Percentiles rank a stretch among this genome's conserved stretches.
These are phyloP conservation scores for Tricholoma terreum DNA, from an alignment of 768 basidiomycete species.

Conservation along the genomic window DNA sequence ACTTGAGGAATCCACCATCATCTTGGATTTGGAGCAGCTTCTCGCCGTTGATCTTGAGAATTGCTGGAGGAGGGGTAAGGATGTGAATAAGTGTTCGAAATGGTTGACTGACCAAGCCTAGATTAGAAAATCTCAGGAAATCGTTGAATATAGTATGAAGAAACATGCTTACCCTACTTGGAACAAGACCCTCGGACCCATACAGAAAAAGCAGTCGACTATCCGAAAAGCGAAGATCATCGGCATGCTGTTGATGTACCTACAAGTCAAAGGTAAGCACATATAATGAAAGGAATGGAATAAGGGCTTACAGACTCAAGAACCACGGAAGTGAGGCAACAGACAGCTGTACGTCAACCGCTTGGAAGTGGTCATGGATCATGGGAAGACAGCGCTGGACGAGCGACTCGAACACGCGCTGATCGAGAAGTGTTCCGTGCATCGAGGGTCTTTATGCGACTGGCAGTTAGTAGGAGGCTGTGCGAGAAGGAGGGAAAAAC, in stretches of 20 bases:
- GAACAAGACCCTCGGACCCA: slow-evolving; percentile 98
- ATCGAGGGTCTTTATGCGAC: slow-evolving; percentile 75
- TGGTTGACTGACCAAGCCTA: slow-evolving; percentile 53
- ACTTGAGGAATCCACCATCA: slow-evolving; percentile 97
- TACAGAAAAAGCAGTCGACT: slow-evolving; percentile 96
- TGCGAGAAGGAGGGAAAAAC: slow-evolving; percentile 18
- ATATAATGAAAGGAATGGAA: not conserved
- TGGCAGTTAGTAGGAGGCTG: no score
- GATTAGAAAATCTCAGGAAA: slow-evolving; percentile 7
- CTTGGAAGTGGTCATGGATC: slow-evolving; percentile 88
- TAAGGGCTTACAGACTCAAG: slow-evolving; percentile 76
- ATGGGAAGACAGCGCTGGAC: slow-evolving; percentile 88
- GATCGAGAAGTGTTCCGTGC: slow-evolving; percentile 98
- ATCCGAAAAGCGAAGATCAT: slow-evolving; percentile 98
- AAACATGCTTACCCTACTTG: slow-evolving; percentile 81
- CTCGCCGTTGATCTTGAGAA: slow-evolving; percentile 96
- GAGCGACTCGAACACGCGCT: slow-evolving; percentile 94
- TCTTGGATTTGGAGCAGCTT: slow-evolving; percentile 90
- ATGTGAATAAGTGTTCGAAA: not conserved
- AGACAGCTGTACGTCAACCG: slow-evolving; percentile 92
- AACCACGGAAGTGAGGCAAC: slow-evolving; percentile 99
- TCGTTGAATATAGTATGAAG: slow-evolving; percentile 7
- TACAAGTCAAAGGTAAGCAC: slow-evolving; percentile 19
- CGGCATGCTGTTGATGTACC: slow-evolving; percentile 92
- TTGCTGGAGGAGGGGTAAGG: slow-evolving; percentile 51